Conservation (phyloP, 2,329 filamentous ascomycete species). For the Spiromastix sp. region DNA sequence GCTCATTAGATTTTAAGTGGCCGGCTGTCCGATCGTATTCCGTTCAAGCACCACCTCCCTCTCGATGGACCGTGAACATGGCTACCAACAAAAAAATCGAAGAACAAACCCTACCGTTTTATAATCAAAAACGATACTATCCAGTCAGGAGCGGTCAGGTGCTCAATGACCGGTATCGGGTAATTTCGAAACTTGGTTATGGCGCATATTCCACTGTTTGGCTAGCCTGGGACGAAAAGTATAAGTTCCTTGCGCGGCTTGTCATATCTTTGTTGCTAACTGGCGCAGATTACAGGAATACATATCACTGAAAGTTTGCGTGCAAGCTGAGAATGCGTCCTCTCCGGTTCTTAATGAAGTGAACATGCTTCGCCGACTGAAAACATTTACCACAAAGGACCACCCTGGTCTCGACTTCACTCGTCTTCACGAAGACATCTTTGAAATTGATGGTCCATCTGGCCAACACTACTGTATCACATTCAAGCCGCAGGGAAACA, state of each 20-base stretch:
- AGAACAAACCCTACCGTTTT: too few species aligned
- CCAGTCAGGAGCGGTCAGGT: conserved; percentile 14
- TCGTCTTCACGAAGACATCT: conserved; percentile 17
- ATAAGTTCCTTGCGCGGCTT: too few species aligned
- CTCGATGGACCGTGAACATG: too few species aligned
- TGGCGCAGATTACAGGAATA: conserved; percentile 11
- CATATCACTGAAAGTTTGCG: conserved; percentile 13
- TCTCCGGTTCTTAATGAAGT: conserved; percentile 16
- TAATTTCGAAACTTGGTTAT: conserved; percentile 18
- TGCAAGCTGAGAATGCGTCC: conserved; percentile 9
- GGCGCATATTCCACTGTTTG: conserved; percentile 18
- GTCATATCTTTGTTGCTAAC: conserved; percentile 1
- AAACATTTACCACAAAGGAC: conserved; percentile 8
- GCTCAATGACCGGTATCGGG: conserved; percentile 13
- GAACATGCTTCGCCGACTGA: conserved; percentile 13
- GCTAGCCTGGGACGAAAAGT: conserved; percentile 14
- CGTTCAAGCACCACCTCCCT: too few species aligned
- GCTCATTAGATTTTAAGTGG: too few species aligned
- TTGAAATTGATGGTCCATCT: conserved; percentile 13
- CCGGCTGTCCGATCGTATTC: too few species aligned
- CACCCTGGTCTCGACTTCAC: conserved; percentile 14
- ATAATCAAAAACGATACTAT: conserved; percentile 15
- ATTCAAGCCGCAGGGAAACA: conserved; percentile 15
- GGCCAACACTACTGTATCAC: conserved; percentile 18
- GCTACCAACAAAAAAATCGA: too few species aligned